Percentiles rank a stretch among this genome's conserved stretches.
These are phyloP conservation scores for Solanum chaucha DNA, from an alignment of 257 asterid genomes.

Conservation along the genomic window DNA sequence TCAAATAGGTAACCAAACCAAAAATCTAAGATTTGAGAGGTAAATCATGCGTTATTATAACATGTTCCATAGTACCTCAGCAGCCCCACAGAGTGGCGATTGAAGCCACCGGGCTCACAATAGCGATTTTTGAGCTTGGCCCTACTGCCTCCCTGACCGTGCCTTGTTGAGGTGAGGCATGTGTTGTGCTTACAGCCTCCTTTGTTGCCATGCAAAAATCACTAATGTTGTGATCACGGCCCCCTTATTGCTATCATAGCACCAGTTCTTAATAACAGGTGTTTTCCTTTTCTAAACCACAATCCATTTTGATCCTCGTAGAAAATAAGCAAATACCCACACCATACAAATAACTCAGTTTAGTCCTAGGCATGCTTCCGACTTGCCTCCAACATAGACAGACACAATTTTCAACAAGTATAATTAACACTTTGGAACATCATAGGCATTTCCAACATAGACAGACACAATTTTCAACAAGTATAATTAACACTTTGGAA, in stretches of 20 bases:
- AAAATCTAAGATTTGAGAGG: neutral
- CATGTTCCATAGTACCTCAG: neutral
- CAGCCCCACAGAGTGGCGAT: neutral
- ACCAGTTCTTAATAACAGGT: neutral
- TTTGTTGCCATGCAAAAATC: neutral
- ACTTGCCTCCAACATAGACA: neutral
- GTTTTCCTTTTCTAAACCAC: neutral
- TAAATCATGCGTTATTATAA: neutral
- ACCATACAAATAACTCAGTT: neutral
- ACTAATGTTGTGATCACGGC: neutral
- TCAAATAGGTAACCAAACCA: neutral
- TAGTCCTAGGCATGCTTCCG: neutral
- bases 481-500: too few species aligned
- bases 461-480: too few species aligned
- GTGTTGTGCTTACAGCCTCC: neutral
- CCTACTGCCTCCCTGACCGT: neutral
- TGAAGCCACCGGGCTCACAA: neutral
- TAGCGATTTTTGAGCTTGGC: neutral
- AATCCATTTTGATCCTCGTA: neutral
- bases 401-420: neutral
- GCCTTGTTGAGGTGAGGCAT: neutral
- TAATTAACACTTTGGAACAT: neutral
- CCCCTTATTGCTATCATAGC: neutral
- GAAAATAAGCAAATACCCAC: neutral
- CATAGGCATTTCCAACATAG: neutral